phyloP scores from a whole-genome alignment of 768 basidiomycete species.

The Lanmaoa pseudosensibilis region DNA sequence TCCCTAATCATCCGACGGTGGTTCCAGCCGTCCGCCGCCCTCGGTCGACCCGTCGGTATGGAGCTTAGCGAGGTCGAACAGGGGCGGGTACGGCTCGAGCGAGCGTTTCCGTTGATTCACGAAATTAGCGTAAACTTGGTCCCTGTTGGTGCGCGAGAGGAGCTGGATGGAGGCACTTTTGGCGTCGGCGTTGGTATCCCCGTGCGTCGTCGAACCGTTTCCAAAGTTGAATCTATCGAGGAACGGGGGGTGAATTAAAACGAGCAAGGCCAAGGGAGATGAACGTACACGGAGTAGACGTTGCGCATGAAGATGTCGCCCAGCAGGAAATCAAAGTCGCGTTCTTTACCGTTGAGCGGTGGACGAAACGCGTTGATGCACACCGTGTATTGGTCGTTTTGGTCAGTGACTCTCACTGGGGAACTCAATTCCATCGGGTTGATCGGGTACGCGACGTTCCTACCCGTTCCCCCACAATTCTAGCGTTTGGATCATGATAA shows the following conservation, averaged over 20 bases:
- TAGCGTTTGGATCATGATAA: too few relatives aligned
- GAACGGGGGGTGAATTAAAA: background rate
- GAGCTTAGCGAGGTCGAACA: conserved; percentile 25
- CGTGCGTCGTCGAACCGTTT: conserved; percentile 23
- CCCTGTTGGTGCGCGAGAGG: conserved; percentile 37
- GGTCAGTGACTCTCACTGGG: conserved; percentile 24
- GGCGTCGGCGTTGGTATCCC: conserved; percentile 9
- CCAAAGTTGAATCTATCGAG: conserved; percentile 43
- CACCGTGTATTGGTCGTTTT: conserved; percentile 38
- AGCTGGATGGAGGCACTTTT: conserved; percentile 42
- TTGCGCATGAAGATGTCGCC: conserved; percentile 49
- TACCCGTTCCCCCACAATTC: too few relatives aligned
- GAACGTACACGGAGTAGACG: conserved; percentile 42
- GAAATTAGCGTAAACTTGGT: conserved; percentile 36
- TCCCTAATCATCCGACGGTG: conserved; percentile 3
- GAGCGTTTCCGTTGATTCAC: conserved; percentile 3
- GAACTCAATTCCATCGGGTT: conserved; percentile 46
- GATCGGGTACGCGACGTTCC: conserved; percentile 37
- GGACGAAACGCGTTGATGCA: conserved; percentile 39
- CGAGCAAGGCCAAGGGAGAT: background rate
- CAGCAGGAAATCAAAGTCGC: conserved; percentile 40
- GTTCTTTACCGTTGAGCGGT: conserved; percentile 24
- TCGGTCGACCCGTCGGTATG: conserved; percentile 23
- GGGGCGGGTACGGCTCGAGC: conserved; percentile 19
- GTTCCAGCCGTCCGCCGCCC: conserved; percentile 18